Base-by-base conservation (phyloP, 345 rosid genomes). In the Populus simonii region DNA sequence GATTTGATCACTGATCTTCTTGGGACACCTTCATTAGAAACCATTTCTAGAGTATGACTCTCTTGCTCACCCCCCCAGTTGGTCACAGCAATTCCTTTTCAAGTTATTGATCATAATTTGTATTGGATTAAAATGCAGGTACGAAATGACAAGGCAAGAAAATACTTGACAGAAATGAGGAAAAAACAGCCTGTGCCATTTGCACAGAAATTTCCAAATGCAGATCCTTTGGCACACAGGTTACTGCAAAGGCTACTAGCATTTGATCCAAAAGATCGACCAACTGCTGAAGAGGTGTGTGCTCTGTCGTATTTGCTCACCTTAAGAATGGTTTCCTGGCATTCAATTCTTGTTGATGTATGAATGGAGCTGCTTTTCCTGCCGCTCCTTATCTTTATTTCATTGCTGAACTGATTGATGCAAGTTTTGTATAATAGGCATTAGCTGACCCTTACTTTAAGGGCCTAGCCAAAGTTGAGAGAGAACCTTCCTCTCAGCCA, bases 1-100 rank as follows among this genome's bases (percentile, higher is more conserved):
- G 99, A 96, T 80, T 79, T 96, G 88, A 96, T 96, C 70, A 96
- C 99, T 6, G 92, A 94, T 85, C 97, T 96, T 80, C 96, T 96
- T 72, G 99, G 99, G 70, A 94, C 94, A 69, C 99, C 98, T 70
- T 81, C 95, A 73, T 71, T 79, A 29, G 99, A 96, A 82, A 91
- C 97, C 70, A 84, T 96, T 77, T 86, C 92, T n/a, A 95, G 91
- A 72, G 99, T 96, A 89, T 66, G 91, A 57, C 75, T 75, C 35
- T 49, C 23, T 25, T 81, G 73, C 33, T 83, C 41, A 47, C 20
- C 71, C 16, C 45, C 22, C 35, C 12, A 31, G 33, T n/a, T 31
- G 59, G 59, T 69, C 22, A 0, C 33, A 57, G 23, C 29, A n/a
- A 18, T 23, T 36, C n/a, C n/a, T 0, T 10, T 39, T 51, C 20